A percentile compares a stretch with the other conserved stretches of the same genome.
phyloP scores from a whole-genome alignment of 192 early-diverging fungal genomes.

The Polychytrium aggregatum region DNA sequence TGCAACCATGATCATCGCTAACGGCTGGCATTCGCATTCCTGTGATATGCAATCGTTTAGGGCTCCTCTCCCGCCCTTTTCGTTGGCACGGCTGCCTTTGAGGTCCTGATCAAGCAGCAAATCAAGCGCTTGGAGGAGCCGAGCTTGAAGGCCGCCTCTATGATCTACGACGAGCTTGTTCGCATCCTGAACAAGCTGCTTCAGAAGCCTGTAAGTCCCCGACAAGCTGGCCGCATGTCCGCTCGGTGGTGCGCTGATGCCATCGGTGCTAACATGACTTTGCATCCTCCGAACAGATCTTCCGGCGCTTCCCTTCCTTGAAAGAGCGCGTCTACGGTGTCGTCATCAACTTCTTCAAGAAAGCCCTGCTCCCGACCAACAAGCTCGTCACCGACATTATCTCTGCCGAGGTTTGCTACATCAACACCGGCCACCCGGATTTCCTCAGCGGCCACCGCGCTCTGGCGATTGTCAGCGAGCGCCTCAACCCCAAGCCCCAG shows the following conservation, averaged over 20 bases:
- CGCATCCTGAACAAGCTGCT: constrained; percentile 88
- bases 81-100: constrained; percentile 95
- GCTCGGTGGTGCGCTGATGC: too few species aligned
- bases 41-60: too few species aligned
- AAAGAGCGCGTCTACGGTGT: constrained; percentile 87
- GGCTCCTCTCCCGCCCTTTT: constrained; percentile 96
- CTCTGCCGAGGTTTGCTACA: constrained; percentile 85
- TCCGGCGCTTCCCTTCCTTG: constrained; percentile 92
- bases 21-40: too few species aligned
- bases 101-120: constrained; percentile 96
- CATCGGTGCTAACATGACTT: too few species aligned
- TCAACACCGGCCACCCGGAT: constrained; percentile 98
- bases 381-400: constrained; percentile 91
- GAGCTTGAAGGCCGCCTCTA: constrained; percentile 82
- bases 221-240: too few species aligned
- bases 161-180: constrained; percentile 97
- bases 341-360: constrained; percentile 90
- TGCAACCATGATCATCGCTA: too few species aligned
- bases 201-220: constrained; percentile 58
- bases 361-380: constrained; percentile 79
- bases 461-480: constrained; percentile 83
- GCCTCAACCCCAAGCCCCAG: constrained; percentile 60
- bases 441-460: constrained; percentile 93
- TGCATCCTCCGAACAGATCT: constrained; percentile 38
- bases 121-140: constrained; percentile 98